Conservation (phyloP, 257 asterid genomes). For the Haberlea rhodopensis region DNA sequence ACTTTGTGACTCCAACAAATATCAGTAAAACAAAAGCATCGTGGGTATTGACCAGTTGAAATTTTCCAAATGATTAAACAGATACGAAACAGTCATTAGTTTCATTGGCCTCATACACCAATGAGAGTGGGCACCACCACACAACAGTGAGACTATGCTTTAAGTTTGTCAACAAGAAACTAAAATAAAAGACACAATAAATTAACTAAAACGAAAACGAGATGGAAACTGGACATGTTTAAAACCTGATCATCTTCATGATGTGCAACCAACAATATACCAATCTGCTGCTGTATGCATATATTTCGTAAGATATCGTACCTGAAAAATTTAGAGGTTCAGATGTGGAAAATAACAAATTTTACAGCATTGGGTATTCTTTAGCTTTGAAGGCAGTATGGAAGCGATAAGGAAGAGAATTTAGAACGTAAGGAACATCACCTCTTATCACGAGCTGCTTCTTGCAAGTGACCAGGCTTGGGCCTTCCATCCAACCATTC, state of each 20-base stretch:
- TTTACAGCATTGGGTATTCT: background rate
- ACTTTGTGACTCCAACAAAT: background rate
- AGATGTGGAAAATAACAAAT: slow-evolving; percentile 7
- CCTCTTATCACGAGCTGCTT: slow-evolving; percentile 91
- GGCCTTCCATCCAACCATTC: slow-evolving; percentile 87
- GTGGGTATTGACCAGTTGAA: background rate
- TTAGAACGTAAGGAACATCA: slow-evolving; percentile 23
- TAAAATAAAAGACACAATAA: background rate
- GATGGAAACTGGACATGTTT: background rate
- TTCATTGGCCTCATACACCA: slow-evolving; percentile 5
- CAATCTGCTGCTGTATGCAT: slow-evolving; percentile 53
- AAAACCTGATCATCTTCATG: slow-evolving; percentile 97
- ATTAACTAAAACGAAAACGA: slow-evolving; percentile 16
- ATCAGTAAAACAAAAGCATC: background rate
- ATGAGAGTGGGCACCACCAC: slow-evolving; percentile 10
- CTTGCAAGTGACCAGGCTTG: slow-evolving; percentile 78
- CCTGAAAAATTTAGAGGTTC: slow-evolving; percentile 38
- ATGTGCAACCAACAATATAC: slow-evolving; percentile 74
- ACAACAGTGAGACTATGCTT: background rate
- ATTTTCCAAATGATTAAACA: background rate
- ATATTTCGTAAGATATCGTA: slow-evolving; percentile 59
- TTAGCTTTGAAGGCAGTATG: background rate
- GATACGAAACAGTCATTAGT: background rate
- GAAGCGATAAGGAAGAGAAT: background rate
- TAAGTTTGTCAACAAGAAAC: background rate